Evolutionary conservation across 2,329 filamentous ascomycete genomes (phyloP).

Genomic region (Davidsoniella eucalypti): DNA sequence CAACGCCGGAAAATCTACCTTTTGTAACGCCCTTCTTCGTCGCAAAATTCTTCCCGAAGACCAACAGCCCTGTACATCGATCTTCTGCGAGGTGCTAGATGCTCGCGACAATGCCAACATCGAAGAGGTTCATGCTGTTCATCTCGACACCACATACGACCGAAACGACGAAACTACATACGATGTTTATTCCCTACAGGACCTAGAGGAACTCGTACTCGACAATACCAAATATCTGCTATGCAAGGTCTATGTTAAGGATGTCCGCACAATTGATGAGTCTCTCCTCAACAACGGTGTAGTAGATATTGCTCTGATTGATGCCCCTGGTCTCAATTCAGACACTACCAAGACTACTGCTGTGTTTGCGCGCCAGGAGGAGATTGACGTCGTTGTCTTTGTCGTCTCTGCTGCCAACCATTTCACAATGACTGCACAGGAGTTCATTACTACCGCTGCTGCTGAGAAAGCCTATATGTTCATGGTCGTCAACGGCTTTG

Average conservation of each 20-base stretch:
- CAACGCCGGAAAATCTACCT: constrained; percentile 96
- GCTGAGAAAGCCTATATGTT: constrained; percentile 98
- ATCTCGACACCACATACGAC: constrained; percentile 64
- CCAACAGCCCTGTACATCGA: constrained; percentile 93
- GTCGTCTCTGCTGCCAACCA: constrained; percentile 96
- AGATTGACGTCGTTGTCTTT: constrained; percentile 97
- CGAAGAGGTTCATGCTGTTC: constrained; percentile 91
- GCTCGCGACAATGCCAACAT: constrained; percentile 76
- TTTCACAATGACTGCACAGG: constrained; percentile 92
- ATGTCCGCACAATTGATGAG: constrained; percentile 75
- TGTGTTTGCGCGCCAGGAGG: constrained; percentile 90
- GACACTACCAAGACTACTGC: constrained; percentile 96
- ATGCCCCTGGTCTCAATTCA: constrained; percentile 86
- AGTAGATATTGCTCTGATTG: constrained; percentile 93
- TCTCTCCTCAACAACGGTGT: constrained; percentile 94
- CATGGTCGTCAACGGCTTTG: constrained; percentile 95
- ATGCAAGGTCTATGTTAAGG: constrained; percentile 93
- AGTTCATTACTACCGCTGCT: constrained; percentile 91
- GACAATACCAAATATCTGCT: constrained; percentile 81
- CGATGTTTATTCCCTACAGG: constrained; percentile 60
- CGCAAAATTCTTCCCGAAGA: constrained; percentile 90
- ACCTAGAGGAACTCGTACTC: constrained; percentile 76
- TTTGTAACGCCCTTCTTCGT: constrained; percentile 90
- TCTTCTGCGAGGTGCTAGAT: constrained; percentile 95
- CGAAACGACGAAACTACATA: constrained; percentile 89